Conservation (phyloP, 495 filamentous ascomycete genomes). For the Lindgomyces ingoldianus region DNA sequence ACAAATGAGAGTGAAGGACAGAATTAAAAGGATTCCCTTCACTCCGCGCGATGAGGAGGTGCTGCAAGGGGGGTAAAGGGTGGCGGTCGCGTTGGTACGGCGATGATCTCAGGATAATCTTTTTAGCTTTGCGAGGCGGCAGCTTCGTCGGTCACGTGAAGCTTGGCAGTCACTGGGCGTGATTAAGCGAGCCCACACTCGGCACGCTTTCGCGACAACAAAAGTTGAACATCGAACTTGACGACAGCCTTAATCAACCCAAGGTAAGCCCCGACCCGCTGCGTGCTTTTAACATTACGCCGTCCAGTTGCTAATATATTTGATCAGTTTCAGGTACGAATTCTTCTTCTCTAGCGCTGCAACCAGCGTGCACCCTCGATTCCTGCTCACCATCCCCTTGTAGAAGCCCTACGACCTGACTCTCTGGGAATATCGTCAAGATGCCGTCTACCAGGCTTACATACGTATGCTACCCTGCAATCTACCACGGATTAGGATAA, state of each 20-base stretch:
- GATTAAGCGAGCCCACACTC: neutral
- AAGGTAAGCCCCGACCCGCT: neutral
- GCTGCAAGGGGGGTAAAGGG: conserved; percentile 5
- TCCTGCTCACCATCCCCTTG: conserved; percentile 18
- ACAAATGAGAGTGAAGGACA: neutral
- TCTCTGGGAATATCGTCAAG: conserved; percentile 20
- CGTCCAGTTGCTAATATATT: neutral
- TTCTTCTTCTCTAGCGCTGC: neutral
- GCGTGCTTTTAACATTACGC: neutral
- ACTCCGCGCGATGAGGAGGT: conserved; percentile 5
- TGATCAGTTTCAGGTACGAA: neutral
- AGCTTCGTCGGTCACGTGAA: neutral
- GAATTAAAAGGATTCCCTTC: neutral
- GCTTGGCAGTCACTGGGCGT: neutral
- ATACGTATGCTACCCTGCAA: conserved; percentile 28
- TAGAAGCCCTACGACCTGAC: conserved; percentile 18
- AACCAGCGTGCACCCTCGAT: neutral
- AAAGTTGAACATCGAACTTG: conserved; percentile 13
- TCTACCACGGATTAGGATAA: conserved; percentile 1
- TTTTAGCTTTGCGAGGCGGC: conserved; percentile 1
- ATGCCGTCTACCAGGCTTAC: conserved; percentile 37
- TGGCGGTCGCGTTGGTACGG: neutral
- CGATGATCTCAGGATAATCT: neutral
- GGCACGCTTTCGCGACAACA: conserved; percentile 3
- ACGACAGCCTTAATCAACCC: neutral